These are phyloP conservation scores for Fusarium ambrosium DNA, from an alignment of 2,329 filamentous ascomycete genomes.

Conservation along the genomic window DNA sequence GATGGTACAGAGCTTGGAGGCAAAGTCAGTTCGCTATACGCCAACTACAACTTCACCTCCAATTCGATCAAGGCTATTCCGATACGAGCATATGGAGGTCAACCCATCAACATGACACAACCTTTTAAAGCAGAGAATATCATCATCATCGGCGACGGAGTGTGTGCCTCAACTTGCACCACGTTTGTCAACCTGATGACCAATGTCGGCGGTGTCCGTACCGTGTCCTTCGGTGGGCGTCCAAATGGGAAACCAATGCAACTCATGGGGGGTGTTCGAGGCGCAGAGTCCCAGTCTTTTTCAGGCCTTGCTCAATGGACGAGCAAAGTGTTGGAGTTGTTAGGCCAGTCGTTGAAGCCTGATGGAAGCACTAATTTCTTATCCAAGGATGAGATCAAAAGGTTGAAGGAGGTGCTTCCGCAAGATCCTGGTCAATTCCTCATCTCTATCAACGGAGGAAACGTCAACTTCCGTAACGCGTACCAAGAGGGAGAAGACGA, in stretches of 20 bases:
- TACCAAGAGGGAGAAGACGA: conserved; percentile 11
- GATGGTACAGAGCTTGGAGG: not conserved
- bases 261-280: conserved; percentile 28
- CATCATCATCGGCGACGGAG: conserved; percentile 25
- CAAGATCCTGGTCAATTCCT: not conserved
- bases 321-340: not conserved
- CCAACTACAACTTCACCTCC: not conserved
- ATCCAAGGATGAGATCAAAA: not conserved
- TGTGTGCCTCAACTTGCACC: conserved; percentile 20
- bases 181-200: conserved; percentile 20
- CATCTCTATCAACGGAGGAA: not conserved
- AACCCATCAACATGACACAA: not conserved
- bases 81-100: conserved; percentile 3
- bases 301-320: not conserved
- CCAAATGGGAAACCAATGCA: conserved; percentile 24
- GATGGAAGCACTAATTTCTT: not conserved
- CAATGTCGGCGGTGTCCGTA: conserved; percentile 11
- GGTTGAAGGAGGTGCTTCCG: not conserved
- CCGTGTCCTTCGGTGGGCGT: conserved; percentile 23
- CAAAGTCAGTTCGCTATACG: not conserved
- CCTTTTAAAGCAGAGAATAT: conserved; percentile 24
- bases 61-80: not conserved
- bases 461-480: conserved; percentile 13
- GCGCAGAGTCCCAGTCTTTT: not conserved
- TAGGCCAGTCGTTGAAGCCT: not conserved